Evolutionary conservation across 345 rosid species (phyloP), one percentile per base, ranked within the genome.

Genomic region (Arabidopsis arenosa): DNA sequence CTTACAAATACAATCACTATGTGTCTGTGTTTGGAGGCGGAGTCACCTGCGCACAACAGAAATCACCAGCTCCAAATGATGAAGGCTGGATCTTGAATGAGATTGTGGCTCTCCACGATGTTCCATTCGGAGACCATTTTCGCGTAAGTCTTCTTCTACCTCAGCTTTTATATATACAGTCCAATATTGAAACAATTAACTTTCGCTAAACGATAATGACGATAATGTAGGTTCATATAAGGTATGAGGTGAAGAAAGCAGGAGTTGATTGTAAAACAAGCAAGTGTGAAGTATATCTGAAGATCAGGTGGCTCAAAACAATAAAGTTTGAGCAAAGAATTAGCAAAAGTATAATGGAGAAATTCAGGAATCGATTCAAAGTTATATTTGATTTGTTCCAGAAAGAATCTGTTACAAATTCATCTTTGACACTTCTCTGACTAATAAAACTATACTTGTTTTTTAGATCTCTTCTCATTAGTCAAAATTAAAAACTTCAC

Each of bases 11-110:
- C 84, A 87, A 75, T 28, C 88, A 78, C 58, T 73, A 84, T 28
- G 85, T 94, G 14, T 94, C 97, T 23, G 86, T 85, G 55, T 90
- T 92, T 48, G 97, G 89, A 80, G 97, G 92, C 47, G 92, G 90
- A 79, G 98, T 90, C 47, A 80, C 83, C 23, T 78, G 87, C 79
- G 76, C 81, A 9, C 98, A 92, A 66, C 91, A 81, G 80, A 90
- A 86, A 77, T 74, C 71, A 63, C 72, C 80, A 9, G 79, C 77
- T 21, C 75, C 69, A 11, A 74, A 83, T 61, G 87, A 75, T 41
- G 75, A 76, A 56, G 97, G 95, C 7, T 94, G 91, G 95, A 81
- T 84, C 43, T 65, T 94, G 26, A 81, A 85, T 11, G 97, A 92
- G 79, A 86, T 83, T 68, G 84, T 88, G 74, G 80, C 74, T 64